These are phyloP conservation scores for Penicillium sp. DNA, from an alignment of 2,329 filamentous ascomycete genomes.

Conservation along the genomic window DNA sequence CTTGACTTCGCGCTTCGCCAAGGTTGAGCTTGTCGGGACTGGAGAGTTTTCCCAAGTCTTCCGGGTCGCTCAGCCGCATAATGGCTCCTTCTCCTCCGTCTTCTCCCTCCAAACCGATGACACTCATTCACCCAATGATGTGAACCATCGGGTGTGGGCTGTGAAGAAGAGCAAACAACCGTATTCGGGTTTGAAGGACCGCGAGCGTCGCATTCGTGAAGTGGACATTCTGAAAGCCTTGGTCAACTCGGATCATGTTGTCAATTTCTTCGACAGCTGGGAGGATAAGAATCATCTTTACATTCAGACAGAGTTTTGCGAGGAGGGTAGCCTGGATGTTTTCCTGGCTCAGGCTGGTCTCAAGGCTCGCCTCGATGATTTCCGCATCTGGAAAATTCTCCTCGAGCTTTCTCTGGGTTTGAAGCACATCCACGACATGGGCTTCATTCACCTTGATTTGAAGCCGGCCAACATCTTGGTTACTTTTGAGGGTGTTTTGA, in stretches of 20 bases:
- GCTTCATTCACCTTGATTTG: constrained; percentile 66
- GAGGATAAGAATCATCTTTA: constrained; percentile 80
- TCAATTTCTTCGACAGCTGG: constrained; percentile 82
- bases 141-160: constrained; percentile 65
- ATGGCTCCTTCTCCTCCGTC: constrained; percentile 35
- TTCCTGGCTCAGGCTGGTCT: constrained; percentile 79
- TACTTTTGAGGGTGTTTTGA: constrained; percentile 59
- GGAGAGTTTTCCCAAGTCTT: constrained; percentile 95
- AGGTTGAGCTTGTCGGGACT: constrained; percentile 71
- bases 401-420: constrained; percentile 78
- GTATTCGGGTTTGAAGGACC: constrained; percentile 70
- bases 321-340: constrained; percentile 81
- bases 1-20: constrained; percentile 69
- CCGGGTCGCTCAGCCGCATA: constrained; percentile 55
- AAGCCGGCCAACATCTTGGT: constrained; percentile 63
- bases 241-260: constrained; percentile 72
- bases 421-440: constrained; percentile 80
- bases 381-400: constrained; percentile 96
- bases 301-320: constrained; percentile 96
- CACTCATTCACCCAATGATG: constrained; percentile 49
- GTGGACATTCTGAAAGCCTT: constrained; percentile 73
- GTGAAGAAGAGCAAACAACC: constrained; percentile 89
- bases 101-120: constrained; percentile 44
- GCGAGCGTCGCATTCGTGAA: constrained; percentile 77
- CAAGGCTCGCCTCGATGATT: constrained; percentile 86